Conservation (phyloP, 768 basidiomycete genomes). For the Tremella fuciformis region DNA sequence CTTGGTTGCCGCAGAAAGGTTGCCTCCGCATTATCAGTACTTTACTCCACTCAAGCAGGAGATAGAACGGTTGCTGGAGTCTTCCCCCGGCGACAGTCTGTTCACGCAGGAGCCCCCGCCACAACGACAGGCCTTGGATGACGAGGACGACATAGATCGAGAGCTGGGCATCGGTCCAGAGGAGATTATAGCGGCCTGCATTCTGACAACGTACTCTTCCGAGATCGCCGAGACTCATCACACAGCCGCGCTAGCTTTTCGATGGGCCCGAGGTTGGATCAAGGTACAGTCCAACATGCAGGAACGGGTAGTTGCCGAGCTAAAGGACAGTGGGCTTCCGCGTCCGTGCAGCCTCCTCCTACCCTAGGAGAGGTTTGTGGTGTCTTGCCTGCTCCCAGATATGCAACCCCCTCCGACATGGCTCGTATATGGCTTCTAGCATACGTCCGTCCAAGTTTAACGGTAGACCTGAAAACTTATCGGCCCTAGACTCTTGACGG, state of each 20-base stretch:
- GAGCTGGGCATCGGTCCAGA: slow-evolving; percentile 13
- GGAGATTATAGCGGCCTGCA: slow-evolving; percentile 5
- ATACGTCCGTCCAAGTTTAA: too few relatives aligned
- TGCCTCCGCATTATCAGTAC: background rate
- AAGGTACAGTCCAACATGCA: background rate
- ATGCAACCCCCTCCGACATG: too few relatives aligned
- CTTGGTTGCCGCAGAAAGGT: background rate
- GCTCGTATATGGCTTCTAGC: too few relatives aligned
- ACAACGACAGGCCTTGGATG: background rate
- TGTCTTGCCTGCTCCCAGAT: too few relatives aligned
- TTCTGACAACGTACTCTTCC: background rate
- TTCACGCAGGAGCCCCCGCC: background rate
- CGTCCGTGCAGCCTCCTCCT: too few relatives aligned
- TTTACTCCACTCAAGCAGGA: background rate
- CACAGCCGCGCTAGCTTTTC: background rate
- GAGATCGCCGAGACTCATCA: background rate
- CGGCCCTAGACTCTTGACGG: too few relatives aligned
- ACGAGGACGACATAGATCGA: slow-evolving; percentile 4
- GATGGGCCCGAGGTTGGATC: background rate
- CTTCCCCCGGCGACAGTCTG: background rate
- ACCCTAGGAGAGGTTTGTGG: too few relatives aligned
- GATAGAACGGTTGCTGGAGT: background rate
- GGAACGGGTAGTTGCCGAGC: too few relatives aligned
- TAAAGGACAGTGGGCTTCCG: too few relatives aligned
- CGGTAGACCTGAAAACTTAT: too few relatives aligned